phyloP scores from a whole-genome alignment of 331 rosid species.

The Acacia concinna region DNA sequence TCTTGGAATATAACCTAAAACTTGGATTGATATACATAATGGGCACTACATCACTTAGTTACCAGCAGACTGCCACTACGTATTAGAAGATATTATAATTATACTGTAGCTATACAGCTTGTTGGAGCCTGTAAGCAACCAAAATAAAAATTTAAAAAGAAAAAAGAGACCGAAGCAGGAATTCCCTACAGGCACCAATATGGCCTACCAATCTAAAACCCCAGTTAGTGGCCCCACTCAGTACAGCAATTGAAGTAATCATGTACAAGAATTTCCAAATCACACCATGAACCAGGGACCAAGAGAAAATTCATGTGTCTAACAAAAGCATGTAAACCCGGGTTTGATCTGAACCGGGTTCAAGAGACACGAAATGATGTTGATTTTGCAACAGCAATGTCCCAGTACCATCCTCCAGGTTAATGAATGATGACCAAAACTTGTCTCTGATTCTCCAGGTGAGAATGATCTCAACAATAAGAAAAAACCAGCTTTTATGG shows the following conservation, averaged over 20 bases:
- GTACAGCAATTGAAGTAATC: constrained; percentile 48
- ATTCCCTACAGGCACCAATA: constrained; percentile 29
- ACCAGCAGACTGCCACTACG: background rate
- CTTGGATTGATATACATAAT: too few relatives aligned
- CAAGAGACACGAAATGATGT: constrained; percentile 31
- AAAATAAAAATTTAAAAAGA: too few relatives aligned
- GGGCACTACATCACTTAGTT: too few relatives aligned
- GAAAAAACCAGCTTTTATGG: constrained; percentile 18
- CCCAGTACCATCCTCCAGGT: constrained; percentile 35
- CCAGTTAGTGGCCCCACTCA: constrained; percentile 43
- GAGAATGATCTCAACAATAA: constrained; percentile 24
- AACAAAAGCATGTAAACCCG: background rate
- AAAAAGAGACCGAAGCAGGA: background rate
- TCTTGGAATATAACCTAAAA: too few relatives aligned
- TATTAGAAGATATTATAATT: constrained; percentile 37
- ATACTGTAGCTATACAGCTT: constrained; percentile 62
- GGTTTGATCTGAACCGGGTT: background rate
- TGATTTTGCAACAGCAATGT: constrained; percentile 32
- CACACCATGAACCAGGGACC: constrained; percentile 42
- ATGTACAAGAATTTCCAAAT: constrained; percentile 47
- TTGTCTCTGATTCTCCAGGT: constrained; percentile 32
- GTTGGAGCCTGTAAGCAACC: constrained; percentile 3
- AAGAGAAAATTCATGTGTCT: background rate
- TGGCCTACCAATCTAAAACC: constrained; percentile 34
- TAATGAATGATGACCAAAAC: constrained; percentile 26